Evolutionary conservation across 192 early-diverging fungal species (phyloP).

Genomic region (Umbelopsis sp.): DNA sequence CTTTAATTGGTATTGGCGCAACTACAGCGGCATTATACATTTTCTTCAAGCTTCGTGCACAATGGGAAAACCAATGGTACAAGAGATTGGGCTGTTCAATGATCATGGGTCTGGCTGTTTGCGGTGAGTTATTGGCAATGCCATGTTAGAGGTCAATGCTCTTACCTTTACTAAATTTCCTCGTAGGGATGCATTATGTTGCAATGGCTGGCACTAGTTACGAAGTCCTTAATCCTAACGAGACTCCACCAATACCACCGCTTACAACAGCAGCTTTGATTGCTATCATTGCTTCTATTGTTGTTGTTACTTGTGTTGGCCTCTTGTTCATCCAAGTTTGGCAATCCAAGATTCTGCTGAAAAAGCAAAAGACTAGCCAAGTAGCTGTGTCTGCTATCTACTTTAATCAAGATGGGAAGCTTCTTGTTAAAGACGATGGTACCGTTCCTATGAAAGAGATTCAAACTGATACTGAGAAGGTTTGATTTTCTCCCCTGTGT

Average conservation of each 20-base stretch:
- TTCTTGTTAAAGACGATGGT: slow-evolving; percentile 44
- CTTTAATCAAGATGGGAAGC: slow-evolving; percentile 35
- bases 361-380: slow-evolving; percentile 22
- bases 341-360: slow-evolving; percentile 13
- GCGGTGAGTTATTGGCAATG: slow-evolving; percentile 29
- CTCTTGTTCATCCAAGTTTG: slow-evolving; percentile 20
- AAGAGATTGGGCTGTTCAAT: slow-evolving; percentile 51
- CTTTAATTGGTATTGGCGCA: slow-evolving; percentile 42
- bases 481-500: background rate
- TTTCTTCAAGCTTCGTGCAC: slow-evolving; percentile 51
- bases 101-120: slow-evolving; percentile 47
- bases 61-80: slow-evolving; percentile 48
- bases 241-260: slow-evolving; percentile 19
- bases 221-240: slow-evolving; percentile 14
- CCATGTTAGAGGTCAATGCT: background rate
- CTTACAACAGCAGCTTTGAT: slow-evolving; percentile 21
- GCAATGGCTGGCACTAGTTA: slow-evolving; percentile 42
- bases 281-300: slow-evolving; percentile 26
- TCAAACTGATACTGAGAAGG: slow-evolving; percentile 15
- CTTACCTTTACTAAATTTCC: background rate
- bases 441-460: slow-evolving; percentile 41
- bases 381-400: slow-evolving; percentile 37
- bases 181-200: slow-evolving; percentile 43
- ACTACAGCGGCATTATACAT: slow-evolving; percentile 45
- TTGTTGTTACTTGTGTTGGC: slow-evolving; percentile 25